Base-by-base conservation (phyloP, 1,284 basidiomycete species). In the Melampsora americana region DNA sequence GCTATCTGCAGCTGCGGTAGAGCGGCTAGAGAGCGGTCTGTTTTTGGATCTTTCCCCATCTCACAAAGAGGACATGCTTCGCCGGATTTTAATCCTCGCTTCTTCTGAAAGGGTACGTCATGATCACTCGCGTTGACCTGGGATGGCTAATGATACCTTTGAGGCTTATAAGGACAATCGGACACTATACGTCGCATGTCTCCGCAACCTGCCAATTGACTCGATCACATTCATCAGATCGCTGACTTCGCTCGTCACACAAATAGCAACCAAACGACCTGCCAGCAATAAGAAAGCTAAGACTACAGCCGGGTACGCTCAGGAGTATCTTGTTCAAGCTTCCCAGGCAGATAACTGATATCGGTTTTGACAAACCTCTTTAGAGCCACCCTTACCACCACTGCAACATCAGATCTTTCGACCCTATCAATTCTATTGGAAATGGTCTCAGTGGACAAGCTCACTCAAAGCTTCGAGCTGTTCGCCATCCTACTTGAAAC, bases 371-470 rank as follows among this genome's bases (percentile, higher is more conserved):
- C 1, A 42, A 42, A 42, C 11, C 39, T 42, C 39, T 42, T 42
- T 42, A 42, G 39, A 42, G 39, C 39, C 39, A 42, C 39, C 39
- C 39, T 42, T 44, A 64, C 50, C 3, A 32, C 39, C 18, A 56
- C 39, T 42, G 71, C 28, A 16, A 32, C 50, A 16, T 53, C 64
- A n/a, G 64, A 74, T 60, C 44, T 74, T 23, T 66, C 56, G 42
- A 62, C 64, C 18, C 39, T 74, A 48, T 32, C 35, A 20, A 66
- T 64, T 6, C 23, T 74, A 44, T 44, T 74, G 30, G 71, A 74
- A 46, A 60, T 64, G 7, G 39, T 74, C 16, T 74, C 64, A 18
- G 28, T 74, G 48, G 71, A 74, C 62, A 74, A 74, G 28, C 53
- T 74, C 30, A 39, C 65, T 11, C 71, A 60, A 26, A 74, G 62